These are phyloP conservation scores for Geranomyces variabilis DNA, from an alignment of 192 early-diverging fungal species.

Conservation along the genomic window DNA sequence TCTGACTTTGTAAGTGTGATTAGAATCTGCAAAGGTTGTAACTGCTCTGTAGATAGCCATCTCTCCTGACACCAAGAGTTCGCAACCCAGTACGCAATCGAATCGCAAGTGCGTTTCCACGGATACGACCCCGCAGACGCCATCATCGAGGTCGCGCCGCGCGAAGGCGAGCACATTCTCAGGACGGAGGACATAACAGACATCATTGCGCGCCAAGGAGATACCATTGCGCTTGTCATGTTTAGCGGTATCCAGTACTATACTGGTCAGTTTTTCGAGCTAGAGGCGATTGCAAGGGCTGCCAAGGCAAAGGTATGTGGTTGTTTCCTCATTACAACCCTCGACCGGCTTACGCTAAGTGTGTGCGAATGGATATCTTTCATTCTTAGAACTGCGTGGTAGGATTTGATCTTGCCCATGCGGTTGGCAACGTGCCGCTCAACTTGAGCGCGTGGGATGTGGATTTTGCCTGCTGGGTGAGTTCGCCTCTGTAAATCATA, in stretches of 20 bases:
- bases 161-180: slow-evolving; percentile 70
- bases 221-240: slow-evolving; percentile 82
- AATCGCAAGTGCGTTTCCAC: slow-evolving; percentile 87
- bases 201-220: slow-evolving; percentile 71
- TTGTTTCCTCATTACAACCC: background rate
- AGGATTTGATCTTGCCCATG: slow-evolving; percentile 95
- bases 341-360: background rate
- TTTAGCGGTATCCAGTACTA: slow-evolving; percentile 94
- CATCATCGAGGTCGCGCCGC: slow-evolving; percentile 76
- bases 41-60: too few species aligned
- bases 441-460: slow-evolving; percentile 93
- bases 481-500: too few species aligned
- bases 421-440: slow-evolving; percentile 89
- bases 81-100: slow-evolving; percentile 70
- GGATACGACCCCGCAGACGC: slow-evolving; percentile 69
- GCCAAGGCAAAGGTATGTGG: slow-evolving; percentile 69
- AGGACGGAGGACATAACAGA: slow-evolving; percentile 82
- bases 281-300: slow-evolving; percentile 79
- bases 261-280: slow-evolving; percentile 86
- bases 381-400: slow-evolving; percentile 76
- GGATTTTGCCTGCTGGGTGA: slow-evolving; percentile 93
- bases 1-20: slow-evolving; percentile 79
- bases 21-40: background rate
- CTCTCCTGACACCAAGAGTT: background rate
- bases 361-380: background rate